Evolutionary conservation across 2,329 filamentous ascomycete genomes (phyloP).

Genomic region (Diaporthe batatas): DNA sequence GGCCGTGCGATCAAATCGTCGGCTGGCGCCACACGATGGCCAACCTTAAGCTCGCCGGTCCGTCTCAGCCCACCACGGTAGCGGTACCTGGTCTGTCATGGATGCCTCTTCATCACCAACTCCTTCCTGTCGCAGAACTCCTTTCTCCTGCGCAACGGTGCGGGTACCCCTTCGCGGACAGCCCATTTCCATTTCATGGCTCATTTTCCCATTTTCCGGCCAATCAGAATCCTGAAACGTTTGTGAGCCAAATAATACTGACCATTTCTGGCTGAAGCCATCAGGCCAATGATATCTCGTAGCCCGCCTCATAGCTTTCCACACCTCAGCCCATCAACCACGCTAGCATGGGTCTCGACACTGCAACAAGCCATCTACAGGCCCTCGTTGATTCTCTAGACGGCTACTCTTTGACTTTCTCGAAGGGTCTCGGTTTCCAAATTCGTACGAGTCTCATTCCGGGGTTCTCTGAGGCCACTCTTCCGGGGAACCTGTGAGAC

Average conservation of each 20-base stretch:
- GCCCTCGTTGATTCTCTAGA: slow-evolving; percentile 48
- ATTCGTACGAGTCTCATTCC: slow-evolving; percentile 36
- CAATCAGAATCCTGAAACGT: slow-evolving; percentile 42
- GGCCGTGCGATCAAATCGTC: slow-evolving; percentile 30
- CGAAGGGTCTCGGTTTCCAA: slow-evolving; percentile 42
- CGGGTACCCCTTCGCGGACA: slow-evolving; percentile 31
- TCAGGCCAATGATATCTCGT: slow-evolving; percentile 46
- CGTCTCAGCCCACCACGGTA: slow-evolving; percentile 30
- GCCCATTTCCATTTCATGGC: slow-evolving; percentile 24
- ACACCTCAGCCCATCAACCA: slow-evolving; percentile 46
- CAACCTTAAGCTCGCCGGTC: slow-evolving; percentile 12
- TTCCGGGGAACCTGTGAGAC: slow-evolving; percentile 19
- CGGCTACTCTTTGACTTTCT: slow-evolving; percentile 38
- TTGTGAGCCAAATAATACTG: slow-evolving; percentile 38
- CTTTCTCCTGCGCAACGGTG: slow-evolving; percentile 36
- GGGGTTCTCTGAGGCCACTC: slow-evolving; percentile 17
- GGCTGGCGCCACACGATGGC: slow-evolving; percentile 9
- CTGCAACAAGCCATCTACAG: slow-evolving; percentile 48
- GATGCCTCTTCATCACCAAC: slow-evolving; percentile 11
- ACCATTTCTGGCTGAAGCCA: slow-evolving; percentile 37
- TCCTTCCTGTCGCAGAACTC: slow-evolving; percentile 25
- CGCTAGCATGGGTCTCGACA: slow-evolving; percentile 45
- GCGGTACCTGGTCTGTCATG: slow-evolving; percentile 36
- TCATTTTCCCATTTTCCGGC: slow-evolving; percentile 42
- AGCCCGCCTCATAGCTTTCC: slow-evolving; percentile 43